Evolutionary conservation across 2,329 filamentous ascomycete species (phyloP).

Genomic region (Rhytidhysteron rufulum): DNA sequence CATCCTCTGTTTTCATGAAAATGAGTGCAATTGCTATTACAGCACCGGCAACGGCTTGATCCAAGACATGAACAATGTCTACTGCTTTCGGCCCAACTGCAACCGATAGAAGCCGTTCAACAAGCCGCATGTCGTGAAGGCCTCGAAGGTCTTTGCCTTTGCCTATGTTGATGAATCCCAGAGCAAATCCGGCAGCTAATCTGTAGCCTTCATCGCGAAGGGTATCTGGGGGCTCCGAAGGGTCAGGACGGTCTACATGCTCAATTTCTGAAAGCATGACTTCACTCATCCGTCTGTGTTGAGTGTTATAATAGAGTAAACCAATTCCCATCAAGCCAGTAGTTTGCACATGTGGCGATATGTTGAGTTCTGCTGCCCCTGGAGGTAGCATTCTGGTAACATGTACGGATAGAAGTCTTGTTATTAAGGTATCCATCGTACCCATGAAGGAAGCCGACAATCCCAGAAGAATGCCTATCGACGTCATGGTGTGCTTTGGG

Average conservation of each 20-base stretch:
- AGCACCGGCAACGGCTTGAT: constrained; percentile 89
- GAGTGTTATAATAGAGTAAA: constrained; percentile 86
- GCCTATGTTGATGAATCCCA: constrained; percentile 91
- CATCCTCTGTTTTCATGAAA: constrained; percentile 95
- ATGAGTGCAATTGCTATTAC: constrained; percentile 87
- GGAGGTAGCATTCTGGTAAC: constrained; percentile 90
- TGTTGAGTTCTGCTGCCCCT: constrained; percentile 88
- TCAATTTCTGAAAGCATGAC: constrained; percentile 98
- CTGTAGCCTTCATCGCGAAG: constrained; percentile 94
- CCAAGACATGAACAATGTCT: constrained; percentile 85
- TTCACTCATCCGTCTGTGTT: constrained; percentile 97
- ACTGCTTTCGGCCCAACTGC: constrained; percentile 89
- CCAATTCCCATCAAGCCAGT: constrained; percentile 97
- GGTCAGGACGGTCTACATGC: constrained; percentile 76
- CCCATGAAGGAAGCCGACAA: constrained; percentile 91
- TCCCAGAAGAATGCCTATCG: constrained; percentile 88
- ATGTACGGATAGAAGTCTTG: constrained; percentile 88
- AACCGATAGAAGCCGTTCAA: constrained; percentile 79
- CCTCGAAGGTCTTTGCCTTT: constrained; percentile 85
- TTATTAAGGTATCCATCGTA: constrained; percentile 96
- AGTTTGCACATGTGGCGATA: constrained; percentile 90
- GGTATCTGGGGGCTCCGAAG: constrained; percentile 63
- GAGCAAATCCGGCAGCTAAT: constrained; percentile 84
- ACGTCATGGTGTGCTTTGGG: constrained; percentile 98
- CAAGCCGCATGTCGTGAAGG: constrained; percentile 87